A percentile compares a stretch with the other conserved stretches of the same genome.
phyloP scores from a whole-genome alignment of 1,284 basidiomycete species.

The Pseudozyma pruni region DNA sequence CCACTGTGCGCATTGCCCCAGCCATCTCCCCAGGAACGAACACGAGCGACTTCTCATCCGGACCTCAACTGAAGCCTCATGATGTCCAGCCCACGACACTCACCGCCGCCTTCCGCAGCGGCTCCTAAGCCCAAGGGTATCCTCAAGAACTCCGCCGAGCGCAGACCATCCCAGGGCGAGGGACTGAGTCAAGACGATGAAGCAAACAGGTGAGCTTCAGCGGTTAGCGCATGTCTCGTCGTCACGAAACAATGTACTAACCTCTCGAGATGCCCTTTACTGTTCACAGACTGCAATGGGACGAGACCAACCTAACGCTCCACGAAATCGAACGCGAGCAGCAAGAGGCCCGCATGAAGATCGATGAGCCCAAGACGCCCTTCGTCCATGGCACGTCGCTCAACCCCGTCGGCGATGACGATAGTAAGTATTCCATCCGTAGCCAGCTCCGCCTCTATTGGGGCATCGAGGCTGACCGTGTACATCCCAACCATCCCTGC shows the following conservation, averaged over 20 bases:
- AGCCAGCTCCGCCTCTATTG: too few relatives aligned
- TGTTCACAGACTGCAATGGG: conserved; percentile 66
- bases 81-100: conserved; percentile 54
- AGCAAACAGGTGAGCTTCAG: too few relatives aligned
- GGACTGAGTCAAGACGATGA: conserved; percentile 25
- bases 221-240: conserved; percentile 1
- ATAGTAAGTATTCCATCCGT: conserved; percentile 32
- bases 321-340: conserved; percentile 64
- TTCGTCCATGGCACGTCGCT: conserved; percentile 61
- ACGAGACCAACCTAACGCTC: conserved; percentile 64
- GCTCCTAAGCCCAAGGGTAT: conserved; percentile 65
- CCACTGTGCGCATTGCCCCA: too few relatives aligned
- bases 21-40: too few relatives aligned
- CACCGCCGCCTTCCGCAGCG: conserved; percentile 60
- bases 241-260: neutral
- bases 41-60: too few relatives aligned
- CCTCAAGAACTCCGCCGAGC: conserved; percentile 59
- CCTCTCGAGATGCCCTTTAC: neutral
- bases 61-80: neutral
- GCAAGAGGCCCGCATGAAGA: conserved; percentile 64
- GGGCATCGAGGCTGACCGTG: neutral
- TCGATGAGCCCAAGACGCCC: conserved; percentile 68
- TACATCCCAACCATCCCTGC: too few relatives aligned
- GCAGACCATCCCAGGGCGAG: conserved; percentile 38
- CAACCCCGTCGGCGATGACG: conserved; percentile 58